Evolutionary conservation across 768 basidiomycete species (phyloP), one percentile per base, ranked within the genome.

Genomic region (Mycena vulgaris): DNA sequence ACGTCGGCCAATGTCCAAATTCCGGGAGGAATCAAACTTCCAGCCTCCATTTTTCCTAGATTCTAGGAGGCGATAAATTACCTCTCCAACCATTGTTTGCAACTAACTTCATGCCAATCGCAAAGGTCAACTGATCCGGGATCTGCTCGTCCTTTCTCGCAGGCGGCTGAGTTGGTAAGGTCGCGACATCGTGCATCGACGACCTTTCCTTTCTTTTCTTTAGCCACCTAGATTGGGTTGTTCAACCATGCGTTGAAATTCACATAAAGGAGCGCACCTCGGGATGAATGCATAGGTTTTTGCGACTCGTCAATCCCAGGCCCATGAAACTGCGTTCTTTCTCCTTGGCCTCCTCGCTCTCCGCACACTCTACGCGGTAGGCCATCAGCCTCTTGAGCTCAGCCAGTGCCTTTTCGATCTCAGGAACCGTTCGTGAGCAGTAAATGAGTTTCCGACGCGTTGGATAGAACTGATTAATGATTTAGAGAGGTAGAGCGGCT

Each of bases 401-500:
- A 5, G 96, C 91, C 66, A 99, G 85, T 0, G 97, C 98, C 79
- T 99, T 99, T 80, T 99, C 98, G 72, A 99, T 99, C 83, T 99
- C 98, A 4, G 98, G 98, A 11, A 99, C 98, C 13, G 98, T 99
- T 76, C 98, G 96, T 13, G 98, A 99, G 80, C 98, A 99, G 80
- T 99, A 99, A 70, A 99, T 93, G 66, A 99, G 91, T 80, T 99
- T 99, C 69, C 98, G 89, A 69, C 92, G 92, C 9, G 93, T 93
- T 25, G 96, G 94, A 80, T 96, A 94, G 82, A 95, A 97, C 96
- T 98, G 79, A 70, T 23, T 27, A 49, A 68, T 4, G 9, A 68
- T 63, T 69, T 52, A 65, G 68, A 66, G 64, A 45, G 23, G 53
- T 42, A 52, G n/a, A 33, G 59, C 47, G 49, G 52, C 35, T 30